Evolutionary conservation across 805 yeast species (phyloP), one percentile per base, ranked within the genome.

Genomic region (Kluyveromyces siamensis): DNA sequence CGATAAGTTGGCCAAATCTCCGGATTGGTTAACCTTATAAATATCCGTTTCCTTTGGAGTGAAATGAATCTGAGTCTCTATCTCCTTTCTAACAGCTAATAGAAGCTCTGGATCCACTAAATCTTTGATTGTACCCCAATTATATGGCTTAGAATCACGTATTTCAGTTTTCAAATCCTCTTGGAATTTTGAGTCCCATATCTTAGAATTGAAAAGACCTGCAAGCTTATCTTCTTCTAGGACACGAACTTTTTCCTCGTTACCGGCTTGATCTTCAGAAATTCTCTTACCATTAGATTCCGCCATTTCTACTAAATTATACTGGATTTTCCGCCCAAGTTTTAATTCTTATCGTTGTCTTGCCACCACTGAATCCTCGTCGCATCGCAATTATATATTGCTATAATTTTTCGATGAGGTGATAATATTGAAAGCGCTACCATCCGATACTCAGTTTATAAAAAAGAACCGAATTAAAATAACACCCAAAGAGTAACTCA

Each of bases 11-110:
- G 96, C 96, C 56, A 93, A 75, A 67, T 88, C 96, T 63, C 84
- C 99, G 69, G 79, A 86, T 72, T 83, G 97, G 69, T 69, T 81
- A 30, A 91, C 96, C 65, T 87, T 90, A 68, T 93, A 93, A 53
- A 93, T 93, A 63, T 93, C 99, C 0, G 99, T 93, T 66, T 95
- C 99, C 66, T 95, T 93, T 57, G 83, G 80, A 9, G 98, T 89
- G 72, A 95, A 93, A 41, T 87, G 93, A 52, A 93, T 83, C 59
- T 89, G 84, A 2, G 74, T 69, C 54, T 87, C 76, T 25, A 95
- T 89, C 65, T 93, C 99, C 49, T 79, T 78, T 45, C 98, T 76
- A 1, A 95, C 98, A 30, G 77, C 75, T 52, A 93, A 72, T 47
- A 93, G 69, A 37, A 95, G 68, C 1, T 80, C 77, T 54, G 91